Conservation (phyloP, 2,329 filamentous ascomycete species). For the Teratosphaeria epicoccoides region DNA sequence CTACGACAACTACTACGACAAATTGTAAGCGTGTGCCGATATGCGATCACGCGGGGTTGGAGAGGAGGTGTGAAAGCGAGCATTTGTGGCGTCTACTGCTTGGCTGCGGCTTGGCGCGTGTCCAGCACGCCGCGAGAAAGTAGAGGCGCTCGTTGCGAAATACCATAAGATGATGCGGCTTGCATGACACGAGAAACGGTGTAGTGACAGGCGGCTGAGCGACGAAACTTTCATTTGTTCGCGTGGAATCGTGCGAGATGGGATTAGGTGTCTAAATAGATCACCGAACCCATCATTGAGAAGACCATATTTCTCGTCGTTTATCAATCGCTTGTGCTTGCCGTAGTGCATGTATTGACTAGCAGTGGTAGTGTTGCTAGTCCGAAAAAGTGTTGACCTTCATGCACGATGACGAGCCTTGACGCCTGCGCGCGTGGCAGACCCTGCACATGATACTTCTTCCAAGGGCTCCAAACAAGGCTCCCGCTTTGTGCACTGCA, state of each 20-base stretch:
- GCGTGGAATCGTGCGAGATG: background rate
- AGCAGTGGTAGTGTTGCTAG: background rate
- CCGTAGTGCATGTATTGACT: background rate
- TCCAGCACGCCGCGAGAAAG: background rate
- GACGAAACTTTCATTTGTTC: slow-evolving; percentile 3
- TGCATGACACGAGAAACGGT: slow-evolving; percentile 3
- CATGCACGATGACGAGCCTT: background rate
- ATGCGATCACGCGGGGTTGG: background rate
- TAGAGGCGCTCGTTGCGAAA: background rate
- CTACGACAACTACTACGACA: slow-evolving; percentile 60
- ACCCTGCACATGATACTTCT: background rate
- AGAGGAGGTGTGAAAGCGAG: slow-evolving; percentile 3
- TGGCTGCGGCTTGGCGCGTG: background rate
- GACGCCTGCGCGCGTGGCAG: background rate
- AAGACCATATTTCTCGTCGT: background rate
- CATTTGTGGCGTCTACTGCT: slow-evolving; percentile 3
- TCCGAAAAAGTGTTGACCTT: background rate
- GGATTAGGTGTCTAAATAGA: slow-evolving; percentile 1
- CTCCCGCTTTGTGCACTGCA: background rate
- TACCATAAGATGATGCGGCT: slow-evolving; percentile 1
- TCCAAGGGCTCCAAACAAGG: background rate
- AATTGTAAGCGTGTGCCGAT: slow-evolving; percentile 19
- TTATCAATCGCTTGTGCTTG: background rate
- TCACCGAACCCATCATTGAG: background rate
- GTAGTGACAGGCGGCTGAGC: background rate